These are phyloP conservation scores for Turnera subulata DNA, from an alignment of 345 rosid genomes.

Conservation along the genomic window DNA sequence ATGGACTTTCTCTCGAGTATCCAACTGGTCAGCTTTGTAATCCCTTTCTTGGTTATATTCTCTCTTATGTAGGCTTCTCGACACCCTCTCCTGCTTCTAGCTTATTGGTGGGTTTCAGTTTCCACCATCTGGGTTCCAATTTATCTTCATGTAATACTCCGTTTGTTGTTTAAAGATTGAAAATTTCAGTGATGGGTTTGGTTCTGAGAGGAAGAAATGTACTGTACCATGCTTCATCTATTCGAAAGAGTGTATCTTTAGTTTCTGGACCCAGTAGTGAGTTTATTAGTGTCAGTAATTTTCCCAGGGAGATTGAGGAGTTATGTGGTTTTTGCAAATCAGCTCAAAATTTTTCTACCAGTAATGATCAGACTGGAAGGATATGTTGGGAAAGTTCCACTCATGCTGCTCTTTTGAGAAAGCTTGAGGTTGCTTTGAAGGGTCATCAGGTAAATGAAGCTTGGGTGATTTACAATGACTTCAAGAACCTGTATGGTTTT, in stretches of 20 bases:
- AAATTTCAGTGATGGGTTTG: not conserved
- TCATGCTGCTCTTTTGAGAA: constrained; percentile 41
- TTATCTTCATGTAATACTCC: too few species aligned
- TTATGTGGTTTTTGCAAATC: not conserved
- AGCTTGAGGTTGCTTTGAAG: constrained; percentile 55
- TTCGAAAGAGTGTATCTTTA: not conserved
- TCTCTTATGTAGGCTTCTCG: too few species aligned
- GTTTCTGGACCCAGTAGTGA: not conserved
- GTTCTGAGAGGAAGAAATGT: not conserved
- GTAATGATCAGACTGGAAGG: constrained; percentile 19
- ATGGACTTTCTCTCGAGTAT: too few species aligned
- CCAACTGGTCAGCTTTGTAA: too few species aligned
- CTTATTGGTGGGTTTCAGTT: too few species aligned
- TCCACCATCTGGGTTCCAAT: too few species aligned
- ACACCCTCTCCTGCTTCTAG: too few species aligned
- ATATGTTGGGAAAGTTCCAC: constrained; percentile 53
- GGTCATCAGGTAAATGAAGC: constrained; percentile 50
- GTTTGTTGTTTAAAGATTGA: not conserved
- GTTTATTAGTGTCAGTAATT: not conserved
- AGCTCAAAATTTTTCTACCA: constrained; percentile 3
- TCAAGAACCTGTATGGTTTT: constrained; percentile 53
- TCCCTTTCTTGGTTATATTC: too few species aligned
- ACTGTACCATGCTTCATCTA: not conserved
- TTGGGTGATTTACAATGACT: constrained; percentile 60
- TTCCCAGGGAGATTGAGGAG: not conserved